phyloP scores from a whole-genome alignment of 306 rosid genomes.

The Glycine tomentella region DNA sequence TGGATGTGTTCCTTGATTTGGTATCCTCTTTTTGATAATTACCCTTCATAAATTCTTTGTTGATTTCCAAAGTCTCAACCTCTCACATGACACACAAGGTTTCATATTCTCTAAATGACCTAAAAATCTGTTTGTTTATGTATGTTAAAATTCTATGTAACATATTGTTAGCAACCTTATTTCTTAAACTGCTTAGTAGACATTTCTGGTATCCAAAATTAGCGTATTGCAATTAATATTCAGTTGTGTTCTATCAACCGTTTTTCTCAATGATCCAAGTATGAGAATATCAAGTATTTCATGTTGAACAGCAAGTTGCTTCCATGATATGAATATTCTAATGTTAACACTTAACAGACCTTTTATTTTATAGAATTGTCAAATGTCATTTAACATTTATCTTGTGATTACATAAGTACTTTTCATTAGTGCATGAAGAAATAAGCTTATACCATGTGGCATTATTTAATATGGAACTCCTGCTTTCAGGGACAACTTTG shows the following conservation, averaged over 20 bases:
- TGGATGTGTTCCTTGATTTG: too few species aligned
- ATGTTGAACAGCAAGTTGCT: too few species aligned
- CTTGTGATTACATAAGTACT: not conserved
- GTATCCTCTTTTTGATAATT: not conserved
- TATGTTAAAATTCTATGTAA: too few species aligned
- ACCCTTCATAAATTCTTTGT: not conserved
- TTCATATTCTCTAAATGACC: not conserved
- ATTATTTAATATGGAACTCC: constrained; percentile 4
- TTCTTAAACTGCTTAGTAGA: too few species aligned
- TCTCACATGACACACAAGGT: not conserved
- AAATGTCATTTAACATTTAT: not conserved
- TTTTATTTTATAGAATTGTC: not conserved
- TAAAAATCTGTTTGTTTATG: not conserved
- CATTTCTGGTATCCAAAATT: too few species aligned
- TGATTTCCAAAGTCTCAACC: not conserved
- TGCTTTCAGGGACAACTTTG: constrained; percentile 59
- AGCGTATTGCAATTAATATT: too few species aligned
- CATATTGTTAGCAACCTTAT: too few species aligned
- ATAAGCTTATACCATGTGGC: too few species aligned
- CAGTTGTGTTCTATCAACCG: too few species aligned
- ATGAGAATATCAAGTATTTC: too few species aligned
- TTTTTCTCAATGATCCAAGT: too few species aligned
- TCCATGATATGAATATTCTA: not conserved
- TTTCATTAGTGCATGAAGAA: too few species aligned
- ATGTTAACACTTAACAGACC: not conserved